Evolutionary conservation across 176 grass and related monocot species (phyloP).

Genomic region (Secale cereale): DNA sequence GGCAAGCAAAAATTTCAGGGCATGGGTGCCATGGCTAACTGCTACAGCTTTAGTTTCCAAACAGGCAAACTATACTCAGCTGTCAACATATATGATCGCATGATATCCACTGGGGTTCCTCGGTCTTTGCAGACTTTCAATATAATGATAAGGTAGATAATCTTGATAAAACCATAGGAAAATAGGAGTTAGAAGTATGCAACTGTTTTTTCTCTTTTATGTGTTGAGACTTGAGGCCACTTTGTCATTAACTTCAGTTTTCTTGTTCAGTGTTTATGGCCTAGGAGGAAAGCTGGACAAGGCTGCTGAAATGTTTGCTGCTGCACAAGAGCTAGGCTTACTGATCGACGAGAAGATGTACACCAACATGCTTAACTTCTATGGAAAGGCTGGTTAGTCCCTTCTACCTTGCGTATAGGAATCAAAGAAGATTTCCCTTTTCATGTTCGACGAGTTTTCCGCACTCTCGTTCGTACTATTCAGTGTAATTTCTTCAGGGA

Average conservation of each 20-base stretch:
- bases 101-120: constrained; percentile 64
- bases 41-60: constrained; percentile 37
- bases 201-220: background rate
- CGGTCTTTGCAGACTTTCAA: constrained; percentile 77
- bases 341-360: constrained; percentile 67
- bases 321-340: constrained; percentile 53
- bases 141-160: constrained; percentile 88
- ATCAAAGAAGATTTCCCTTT: background rate
- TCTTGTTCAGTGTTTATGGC: constrained; percentile 80
- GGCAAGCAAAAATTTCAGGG: constrained; percentile 6
- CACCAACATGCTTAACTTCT: constrained; percentile 65
- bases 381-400: constrained; percentile 73
- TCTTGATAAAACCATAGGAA: background rate
- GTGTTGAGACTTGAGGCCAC: background rate
- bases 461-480: background rate
- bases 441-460: background rate
- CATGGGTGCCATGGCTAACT: background rate
- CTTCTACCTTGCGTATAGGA: background rate
- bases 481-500: constrained; percentile 47
- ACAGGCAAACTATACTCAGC: constrained; percentile 84
- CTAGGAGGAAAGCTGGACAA: constrained; percentile 85
- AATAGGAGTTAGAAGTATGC: background rate
- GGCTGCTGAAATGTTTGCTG: constrained; percentile 68
- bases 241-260: constrained; percentile 22
- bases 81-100: constrained; percentile 65